Base-by-base conservation (phyloP, 768 basidiomycete species). In the Tricholoma sp. region DNA sequence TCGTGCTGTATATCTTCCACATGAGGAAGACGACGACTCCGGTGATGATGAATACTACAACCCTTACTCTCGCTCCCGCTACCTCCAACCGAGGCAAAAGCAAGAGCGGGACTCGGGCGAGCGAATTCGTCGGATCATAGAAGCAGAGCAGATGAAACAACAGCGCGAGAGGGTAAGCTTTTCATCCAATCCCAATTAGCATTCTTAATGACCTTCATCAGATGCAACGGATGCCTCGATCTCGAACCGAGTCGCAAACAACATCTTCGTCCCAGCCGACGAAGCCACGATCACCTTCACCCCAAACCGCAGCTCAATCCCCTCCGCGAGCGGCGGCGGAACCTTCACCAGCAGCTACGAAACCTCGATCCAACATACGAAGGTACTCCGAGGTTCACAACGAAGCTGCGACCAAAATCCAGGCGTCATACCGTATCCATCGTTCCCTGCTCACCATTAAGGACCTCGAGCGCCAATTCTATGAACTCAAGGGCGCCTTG, bases 381-480 rank as follows among this genome's bases (percentile, higher is more conserved):
- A 59, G 67, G 21, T 65, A 71, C 10, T 43, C 59, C 8, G 72
- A 77, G 57, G 63, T 61, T 3, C 73, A 74, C 47, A 60, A 74
- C 11, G 68, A 73, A 50, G 76, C 79, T 2, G 82, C 82, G 2
- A 68, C 70, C 27, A 75, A 64, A 50, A 82, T 84, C 49, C 83
- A 83, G 58, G 69, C 69, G 7, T 67, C 69, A 47, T 80, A 74
- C 67, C 82, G 81, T 53, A 63, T 74, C 18, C 71, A 76, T 61
- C 65, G 67, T 27, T 72, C 84, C 1, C 70, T 81, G 49, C 60
- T 60, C 21, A 56, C 73, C 21, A 75, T 86, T 63, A 59, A 71
- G 37, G 49, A 67, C 21, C 64, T 84, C 54, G 64, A 74, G 34
- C 53, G 67, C 6, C 67, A 78, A 64, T 86, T 86, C 68, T 66